A percentile compares a stretch with the other conserved stretches of the same genome.
phyloP scores from a whole-genome alignment of 2,329 filamentous ascomycete species.

The Lecanosticta acicola region DNA sequence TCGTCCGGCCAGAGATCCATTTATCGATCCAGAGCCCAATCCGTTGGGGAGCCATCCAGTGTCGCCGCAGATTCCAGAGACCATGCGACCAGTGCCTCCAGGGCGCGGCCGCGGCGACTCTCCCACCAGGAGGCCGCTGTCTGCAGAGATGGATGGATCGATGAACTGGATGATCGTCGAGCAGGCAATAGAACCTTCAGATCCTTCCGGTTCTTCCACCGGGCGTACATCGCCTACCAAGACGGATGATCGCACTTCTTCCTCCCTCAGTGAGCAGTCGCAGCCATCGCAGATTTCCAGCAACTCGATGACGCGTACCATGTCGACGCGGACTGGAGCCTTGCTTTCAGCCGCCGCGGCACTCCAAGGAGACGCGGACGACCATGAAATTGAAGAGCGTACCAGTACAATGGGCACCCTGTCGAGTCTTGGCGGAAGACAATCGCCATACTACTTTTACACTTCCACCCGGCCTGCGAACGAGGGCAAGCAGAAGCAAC shows the following conservation, averaged over 20 bases:
- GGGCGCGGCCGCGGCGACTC: slow-evolving; percentile 15
- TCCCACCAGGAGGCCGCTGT: slow-evolving; percentile 15
- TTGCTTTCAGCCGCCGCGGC: slow-evolving; percentile 32
- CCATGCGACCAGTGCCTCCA: slow-evolving; percentile 25
- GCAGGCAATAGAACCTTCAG: slow-evolving; percentile 10
- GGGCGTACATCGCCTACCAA: slow-evolving; percentile 46
- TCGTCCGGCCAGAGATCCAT: slow-evolving; percentile 31
- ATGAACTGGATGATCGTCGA: slow-evolving; percentile 28
- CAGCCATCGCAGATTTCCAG: slow-evolving; percentile 39
- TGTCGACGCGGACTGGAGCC: slow-evolving; percentile 41
- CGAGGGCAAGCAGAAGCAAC: slow-evolving; percentile 8
- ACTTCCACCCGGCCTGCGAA: slow-evolving; percentile 3
- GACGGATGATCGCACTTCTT: slow-evolving; percentile 52
- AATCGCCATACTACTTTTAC: slow-evolving; percentile 27
- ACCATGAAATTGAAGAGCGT: slow-evolving; percentile 15
- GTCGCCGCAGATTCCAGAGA: slow-evolving; percentile 13
- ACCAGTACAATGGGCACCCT: slow-evolving; percentile 28
- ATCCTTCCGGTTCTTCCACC: slow-evolving; percentile 13
- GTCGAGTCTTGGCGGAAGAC: slow-evolving; percentile 34
- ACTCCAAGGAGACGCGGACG: slow-evolving; percentile 5
- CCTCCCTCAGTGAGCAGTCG: slow-evolving; percentile 51
- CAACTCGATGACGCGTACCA: slow-evolving; percentile 40
- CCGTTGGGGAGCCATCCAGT: slow-evolving; percentile 33
- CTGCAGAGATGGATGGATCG: slow-evolving; percentile 17
- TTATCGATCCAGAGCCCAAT: slow-evolving; percentile 36